phyloP scores from a whole-genome alignment of 2,329 filamentous ascomycete species.

The Microascus cirrosus region DNA sequence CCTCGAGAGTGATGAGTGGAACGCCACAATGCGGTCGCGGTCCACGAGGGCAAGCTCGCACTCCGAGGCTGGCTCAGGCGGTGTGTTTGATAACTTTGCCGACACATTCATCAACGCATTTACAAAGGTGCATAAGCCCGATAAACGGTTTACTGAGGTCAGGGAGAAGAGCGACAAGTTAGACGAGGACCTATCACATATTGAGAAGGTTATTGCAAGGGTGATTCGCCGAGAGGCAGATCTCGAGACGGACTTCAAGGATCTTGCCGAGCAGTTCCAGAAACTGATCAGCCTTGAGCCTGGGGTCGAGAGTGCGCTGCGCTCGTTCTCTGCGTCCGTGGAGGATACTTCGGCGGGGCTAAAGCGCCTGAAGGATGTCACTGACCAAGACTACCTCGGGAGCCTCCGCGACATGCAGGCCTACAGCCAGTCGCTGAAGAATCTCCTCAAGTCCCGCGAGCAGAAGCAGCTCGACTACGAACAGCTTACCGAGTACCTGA shows the following conservation, averaged over 20 bases:
- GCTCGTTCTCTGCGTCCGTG: conserved; percentile 76
- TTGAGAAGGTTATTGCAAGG: conserved; percentile 90
- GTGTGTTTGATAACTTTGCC: conserved; percentile 89
- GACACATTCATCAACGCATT: conserved; percentile 97
- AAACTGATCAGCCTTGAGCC: conserved; percentile 85
- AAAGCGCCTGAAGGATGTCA: conserved; percentile 74
- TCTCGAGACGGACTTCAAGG: conserved; percentile 76
- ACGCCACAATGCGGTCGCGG: conserved; percentile 81
- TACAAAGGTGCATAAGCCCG: conserved; percentile 89
- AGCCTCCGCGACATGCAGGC: conserved; percentile 91
- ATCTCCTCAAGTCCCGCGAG: conserved; percentile 82
- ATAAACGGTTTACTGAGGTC: conserved; percentile 89
- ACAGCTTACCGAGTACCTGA: conserved; percentile 88
- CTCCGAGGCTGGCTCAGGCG: conserved; percentile 36
- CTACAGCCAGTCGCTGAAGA: conserved; percentile 79
- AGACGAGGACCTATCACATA: conserved; percentile 82
- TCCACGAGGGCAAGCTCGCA: conserved; percentile 50
- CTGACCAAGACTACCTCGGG: conserved; percentile 90
- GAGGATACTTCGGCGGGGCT: conserved; percentile 74
- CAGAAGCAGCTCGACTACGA: conserved; percentile 98
- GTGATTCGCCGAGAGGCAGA: conserved; percentile 82
- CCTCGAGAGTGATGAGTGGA: conserved; percentile 91
- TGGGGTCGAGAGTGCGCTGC: conserved; percentile 69
- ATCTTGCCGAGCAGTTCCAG: conserved; percentile 89
- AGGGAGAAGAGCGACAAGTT: conserved; percentile 87